A percentile compares a stretch with the other conserved stretches of the same genome.
Evolutionary conservation across 1,284 basidiomycete genomes (phyloP).

Genomic region (Dichomitus squalens): DNA sequence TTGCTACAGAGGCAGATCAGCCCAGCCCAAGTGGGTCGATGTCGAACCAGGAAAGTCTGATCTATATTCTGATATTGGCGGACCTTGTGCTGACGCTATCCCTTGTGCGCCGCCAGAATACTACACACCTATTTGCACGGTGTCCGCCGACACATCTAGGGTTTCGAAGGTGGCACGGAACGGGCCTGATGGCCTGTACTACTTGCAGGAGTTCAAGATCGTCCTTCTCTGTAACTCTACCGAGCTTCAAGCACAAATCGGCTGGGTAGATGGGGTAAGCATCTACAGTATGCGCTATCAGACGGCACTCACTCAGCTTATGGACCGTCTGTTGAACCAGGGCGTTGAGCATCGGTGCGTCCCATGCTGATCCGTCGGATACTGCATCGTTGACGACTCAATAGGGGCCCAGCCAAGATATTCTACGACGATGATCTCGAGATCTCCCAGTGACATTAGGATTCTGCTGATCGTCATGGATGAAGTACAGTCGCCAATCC

Average conservation of each 20-base stretch:
- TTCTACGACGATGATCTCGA: conserved; percentile 21
- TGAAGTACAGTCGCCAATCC: too few relatives aligned
- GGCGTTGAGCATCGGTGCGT: too few relatives aligned
- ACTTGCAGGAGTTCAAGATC: conserved; percentile 45
- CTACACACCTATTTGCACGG: conserved; percentile 46
- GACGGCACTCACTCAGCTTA: neutral
- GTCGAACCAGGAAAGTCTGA: conserved; percentile 39
- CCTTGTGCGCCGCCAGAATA: conserved; percentile 35
- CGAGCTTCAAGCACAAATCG: conserved; percentile 45
- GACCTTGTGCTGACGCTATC: neutral
- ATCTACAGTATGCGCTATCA: too few relatives aligned
- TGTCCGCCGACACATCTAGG: conserved; percentile 42
- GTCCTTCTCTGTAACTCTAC: conserved; percentile 52
- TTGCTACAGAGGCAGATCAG: conserved; percentile 43
- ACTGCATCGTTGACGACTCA: neutral
- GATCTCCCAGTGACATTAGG: too few relatives aligned
- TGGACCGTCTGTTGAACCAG: too few relatives aligned
- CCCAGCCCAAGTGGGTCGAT: conserved; percentile 49
- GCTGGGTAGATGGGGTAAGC: conserved; percentile 46
- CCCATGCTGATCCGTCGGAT: too few relatives aligned
- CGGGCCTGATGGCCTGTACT: conserved; percentile 33
- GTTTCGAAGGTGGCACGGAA: conserved; percentile 26
- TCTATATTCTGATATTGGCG: too few relatives aligned
- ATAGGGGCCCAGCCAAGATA: conserved; percentile 18
- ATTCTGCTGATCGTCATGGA: too few relatives aligned